Base-by-base conservation (phyloP, 2,329 filamentous ascomycete genomes). In the Aspergillus ochraceoroseus region DNA sequence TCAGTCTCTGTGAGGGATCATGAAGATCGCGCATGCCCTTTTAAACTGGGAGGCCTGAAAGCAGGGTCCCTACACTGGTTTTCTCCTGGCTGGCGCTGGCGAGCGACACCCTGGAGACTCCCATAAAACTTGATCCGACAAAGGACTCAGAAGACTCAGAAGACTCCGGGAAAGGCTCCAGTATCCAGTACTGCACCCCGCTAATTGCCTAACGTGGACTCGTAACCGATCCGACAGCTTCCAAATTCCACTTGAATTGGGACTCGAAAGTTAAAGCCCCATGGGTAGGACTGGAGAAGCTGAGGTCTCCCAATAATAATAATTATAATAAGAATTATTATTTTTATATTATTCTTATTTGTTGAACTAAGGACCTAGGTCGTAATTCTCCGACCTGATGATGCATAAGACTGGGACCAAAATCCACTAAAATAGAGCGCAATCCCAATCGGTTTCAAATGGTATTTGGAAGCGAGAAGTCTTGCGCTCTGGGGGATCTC, bases 201-300 rank as follows among this genome's bases (percentile, higher is more conserved):
- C 42, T 36, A 41, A 33, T 32, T 50, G 23, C 44, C 47, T 18
- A 34, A 43, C 46, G 27, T 32, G 32, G 46, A 41, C n/a, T n/a
- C n/a, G n/a, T n/a, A n/a, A 46, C 41, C 33, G 43, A 44, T 37
- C 41, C 31, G 38, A 43, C 40, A 36, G 19, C 35, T 15, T 37
- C 32, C 22, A 20, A 32, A 38, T 36, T 32, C 20, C 20, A 25
- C 26, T n/a, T 14, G n/a, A 35, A 6, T 35, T 35, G 20, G 32
- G 22, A 15, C 9, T 9, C n/a, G 14, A 19, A 33, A 33, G 5
- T 6, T 19, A 22, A n/a, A 23, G 31, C 31, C 31, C 31, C 31
- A 33, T 19, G 31, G 31, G 17, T 22, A 33, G 13, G 31, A 33
- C 31, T 33, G 31, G 31, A 32, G 29, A 32, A n/a, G n/a, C n/a